A percentile compares a stretch with the other conserved stretches of the same genome.
Evolutionary conservation across 2,329 filamentous ascomycete genomes (phyloP).

Genomic region (Neospermospora avenae): DNA sequence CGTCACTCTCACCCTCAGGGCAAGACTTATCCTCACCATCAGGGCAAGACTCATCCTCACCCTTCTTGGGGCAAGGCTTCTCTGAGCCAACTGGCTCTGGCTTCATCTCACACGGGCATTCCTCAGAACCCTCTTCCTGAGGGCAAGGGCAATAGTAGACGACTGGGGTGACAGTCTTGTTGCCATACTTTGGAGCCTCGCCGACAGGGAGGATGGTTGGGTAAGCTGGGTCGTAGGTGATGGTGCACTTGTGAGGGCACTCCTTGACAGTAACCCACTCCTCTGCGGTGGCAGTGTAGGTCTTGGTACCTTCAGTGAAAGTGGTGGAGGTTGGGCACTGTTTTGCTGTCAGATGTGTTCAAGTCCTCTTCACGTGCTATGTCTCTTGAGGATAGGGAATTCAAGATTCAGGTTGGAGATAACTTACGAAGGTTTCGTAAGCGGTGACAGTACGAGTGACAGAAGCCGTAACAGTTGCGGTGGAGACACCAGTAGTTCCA

Average conservation of each 20-base stretch:
- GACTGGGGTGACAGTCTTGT: conserved; percentile 1
- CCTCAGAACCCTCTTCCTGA: neutral
- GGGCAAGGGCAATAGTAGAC: neutral
- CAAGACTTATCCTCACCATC: too few species aligned
- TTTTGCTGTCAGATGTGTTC: neutral
- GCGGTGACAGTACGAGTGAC: conserved; percentile 18
- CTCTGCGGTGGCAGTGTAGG: conserved; percentile 9
- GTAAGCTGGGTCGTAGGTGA: conserved; percentile 8
- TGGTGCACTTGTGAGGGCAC: conserved; percentile 19
- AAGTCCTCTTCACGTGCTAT: neutral
- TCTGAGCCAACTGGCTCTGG: neutral
- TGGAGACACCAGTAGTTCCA: neutral
- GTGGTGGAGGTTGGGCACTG: conserved; percentile 13
- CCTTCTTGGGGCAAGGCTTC: too few species aligned
- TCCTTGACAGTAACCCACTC: conserved; percentile 20
- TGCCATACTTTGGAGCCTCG: neutral
- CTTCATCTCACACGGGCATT: neutral
- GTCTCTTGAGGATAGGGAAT: neutral
- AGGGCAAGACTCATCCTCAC: too few species aligned
- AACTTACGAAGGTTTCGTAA: conserved; percentile 15
- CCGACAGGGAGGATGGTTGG: conserved; percentile 10
- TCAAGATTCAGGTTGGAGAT: neutral
- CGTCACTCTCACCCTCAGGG: too few species aligned
- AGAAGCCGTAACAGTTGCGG: neutral
- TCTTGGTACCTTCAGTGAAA: conserved; percentile 13